Conservation (phyloP, 495 filamentous ascomycete species). For the Aspergillus bertholletiae region DNA sequence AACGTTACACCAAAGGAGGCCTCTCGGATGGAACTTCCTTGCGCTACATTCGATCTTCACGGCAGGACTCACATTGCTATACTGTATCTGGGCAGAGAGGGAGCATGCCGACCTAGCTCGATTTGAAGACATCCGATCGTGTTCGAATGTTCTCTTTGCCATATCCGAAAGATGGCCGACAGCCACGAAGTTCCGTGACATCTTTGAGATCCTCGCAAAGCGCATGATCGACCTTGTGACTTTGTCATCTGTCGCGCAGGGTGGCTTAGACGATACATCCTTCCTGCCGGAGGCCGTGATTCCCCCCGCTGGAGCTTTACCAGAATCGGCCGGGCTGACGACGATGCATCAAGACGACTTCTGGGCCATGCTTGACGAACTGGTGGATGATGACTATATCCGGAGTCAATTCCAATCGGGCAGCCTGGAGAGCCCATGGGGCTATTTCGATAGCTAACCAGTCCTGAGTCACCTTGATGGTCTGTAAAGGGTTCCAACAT, state of each 20-base stretch:
- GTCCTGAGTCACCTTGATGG: too few species aligned
- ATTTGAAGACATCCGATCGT: background rate
- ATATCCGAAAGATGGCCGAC: background rate
- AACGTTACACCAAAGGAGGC: background rate
- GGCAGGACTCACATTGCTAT: background rate
- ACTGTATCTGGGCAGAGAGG: background rate
- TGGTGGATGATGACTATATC: background rate
- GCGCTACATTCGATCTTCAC: background rate
- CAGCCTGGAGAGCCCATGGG: background rate
- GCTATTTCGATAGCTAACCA: background rate
- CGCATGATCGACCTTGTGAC: background rate
- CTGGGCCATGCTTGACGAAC: background rate
- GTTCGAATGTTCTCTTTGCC: background rate
- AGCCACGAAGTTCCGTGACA: background rate
- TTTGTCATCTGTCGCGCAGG: background rate
- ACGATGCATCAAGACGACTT: background rate
- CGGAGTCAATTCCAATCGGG: background rate
- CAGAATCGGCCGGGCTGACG: background rate
- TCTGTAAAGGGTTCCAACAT: too few species aligned
- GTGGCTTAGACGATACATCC: background rate
- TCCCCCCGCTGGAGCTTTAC: background rate
- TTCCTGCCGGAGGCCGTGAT: background rate
- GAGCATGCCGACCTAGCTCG: background rate
- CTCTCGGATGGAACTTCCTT: background rate
- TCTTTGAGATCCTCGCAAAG: background rate